Conservation (phyloP, 169 alveolate genomes). For the Plasmodium blacklocki region DNA sequence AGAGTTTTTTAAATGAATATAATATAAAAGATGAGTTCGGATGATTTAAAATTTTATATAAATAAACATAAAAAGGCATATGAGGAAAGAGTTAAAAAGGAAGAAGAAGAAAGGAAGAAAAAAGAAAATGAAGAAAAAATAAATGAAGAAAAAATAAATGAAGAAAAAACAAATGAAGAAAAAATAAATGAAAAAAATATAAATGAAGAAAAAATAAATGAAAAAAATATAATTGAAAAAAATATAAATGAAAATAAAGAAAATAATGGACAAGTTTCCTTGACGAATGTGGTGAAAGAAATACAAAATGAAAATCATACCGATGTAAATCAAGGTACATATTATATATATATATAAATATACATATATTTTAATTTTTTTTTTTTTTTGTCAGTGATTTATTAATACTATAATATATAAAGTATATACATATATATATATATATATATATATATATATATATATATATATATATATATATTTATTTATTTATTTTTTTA, state of each 20-base stretch:
- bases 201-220: slow-evolving; percentile 13
- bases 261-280: too few species aligned
- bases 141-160: slow-evolving; percentile 6
- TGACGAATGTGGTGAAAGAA: too few species aligned
- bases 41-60: slow-evolving; percentile 51
- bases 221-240: background rate
- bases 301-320: too few species aligned
- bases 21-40: slow-evolving; percentile 27
- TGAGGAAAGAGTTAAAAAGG: slow-evolving; percentile 56
- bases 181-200: background rate
- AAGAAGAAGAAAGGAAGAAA: slow-evolving; percentile 14
- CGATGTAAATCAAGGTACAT: too few species aligned
- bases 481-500: background rate
- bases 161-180: slow-evolving; percentile 8
- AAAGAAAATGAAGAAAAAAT: background rate
- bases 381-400: background rate
- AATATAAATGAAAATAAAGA: background rate
- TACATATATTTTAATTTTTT: background rate
- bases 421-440: background rate
- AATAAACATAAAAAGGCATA: slow-evolving; percentile 70
- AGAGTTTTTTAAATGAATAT: too few species aligned
- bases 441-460: background rate
- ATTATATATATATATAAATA: background rate
- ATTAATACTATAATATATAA: background rate
- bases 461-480: background rate